Evolutionary conservation across 2,329 filamentous ascomycete species (phyloP).

Genomic region (Blastomyces emzantsi): DNA sequence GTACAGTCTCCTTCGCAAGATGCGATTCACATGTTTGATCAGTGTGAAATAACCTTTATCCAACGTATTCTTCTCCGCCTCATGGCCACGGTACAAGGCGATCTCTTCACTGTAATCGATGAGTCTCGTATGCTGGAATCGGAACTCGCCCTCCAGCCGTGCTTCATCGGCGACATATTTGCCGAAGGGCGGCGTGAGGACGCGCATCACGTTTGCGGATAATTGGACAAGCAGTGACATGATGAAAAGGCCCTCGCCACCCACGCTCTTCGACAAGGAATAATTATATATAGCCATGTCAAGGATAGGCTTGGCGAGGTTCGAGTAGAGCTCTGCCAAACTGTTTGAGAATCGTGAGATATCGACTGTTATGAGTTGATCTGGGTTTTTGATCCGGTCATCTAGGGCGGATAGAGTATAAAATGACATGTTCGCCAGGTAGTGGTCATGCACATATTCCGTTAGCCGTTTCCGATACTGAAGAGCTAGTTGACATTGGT

Average conservation of each 20-base stretch:
- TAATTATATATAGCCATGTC: slow-evolving; percentile 98
- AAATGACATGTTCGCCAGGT: slow-evolving; percentile 95
- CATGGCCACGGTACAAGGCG: slow-evolving; percentile 82
- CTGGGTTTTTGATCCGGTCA: slow-evolving; percentile 96
- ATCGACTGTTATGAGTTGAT: slow-evolving; percentile 94
- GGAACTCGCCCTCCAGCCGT: slow-evolving; percentile 86
- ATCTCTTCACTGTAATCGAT: slow-evolving; percentile 97
- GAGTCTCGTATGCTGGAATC: slow-evolving; percentile 85
- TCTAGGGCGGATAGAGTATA: slow-evolving; percentile 93
- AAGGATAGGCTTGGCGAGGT: slow-evolving; percentile 84
- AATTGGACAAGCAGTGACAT: slow-evolving; percentile 92
- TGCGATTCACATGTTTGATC: slow-evolving; percentile 98
- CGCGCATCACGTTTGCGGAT: slow-evolving; percentile 86
- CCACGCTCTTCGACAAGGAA: slow-evolving; percentile 87
- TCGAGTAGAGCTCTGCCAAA: slow-evolving; percentile 89
- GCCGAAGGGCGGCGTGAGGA: slow-evolving; percentile 89
- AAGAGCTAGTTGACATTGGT: slow-evolving; percentile 88
- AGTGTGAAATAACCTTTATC: slow-evolving; percentile 99
- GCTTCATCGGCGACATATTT: slow-evolving; percentile 98
- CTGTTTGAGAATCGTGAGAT: slow-evolving; percentile 95
- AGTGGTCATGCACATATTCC: slow-evolving; percentile 90
- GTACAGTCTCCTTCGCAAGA: slow-evolving; percentile 80
- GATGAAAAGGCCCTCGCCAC: slow-evolving; percentile 87
- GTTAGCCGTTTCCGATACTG: slow-evolving; percentile 90
- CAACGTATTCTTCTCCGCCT: slow-evolving; percentile 88